Base-by-base conservation (phyloP, 306 rosid genomes). In the Prunus davidiana region DNA sequence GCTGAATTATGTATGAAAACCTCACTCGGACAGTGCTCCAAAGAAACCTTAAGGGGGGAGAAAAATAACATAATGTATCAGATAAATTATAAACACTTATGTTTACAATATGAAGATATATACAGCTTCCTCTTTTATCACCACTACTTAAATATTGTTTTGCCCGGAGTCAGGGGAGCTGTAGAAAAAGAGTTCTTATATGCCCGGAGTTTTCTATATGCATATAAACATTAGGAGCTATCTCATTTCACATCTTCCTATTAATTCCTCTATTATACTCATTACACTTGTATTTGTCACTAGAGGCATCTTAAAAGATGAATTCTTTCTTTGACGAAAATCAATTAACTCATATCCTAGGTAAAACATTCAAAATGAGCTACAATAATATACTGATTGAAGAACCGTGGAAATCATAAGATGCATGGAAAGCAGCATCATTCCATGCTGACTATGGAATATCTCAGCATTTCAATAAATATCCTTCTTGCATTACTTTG, bases 1-100 rank as follows among this genome's bases (percentile, higher is more conserved):
- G 91, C 91, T 43, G 93, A 88, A 81, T 85, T 66, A 66, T 96
- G 99, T 81, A 91, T 64, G 83, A 96, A 91, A 79, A 92, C 91
- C 90, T 96, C 98, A 64, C 55, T 81, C 55, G 94, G 86, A 76
- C 79, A 84, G 70, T 82, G 81, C 82, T 96, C 99, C 96, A 92
- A 83, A 63, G 88, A 88, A 77, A 96, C 99, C 98, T 92, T 80
- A 13, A 12, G 25, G 19, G 32, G 41, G 19, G 58, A 43, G 75
- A 57, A 77, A 72, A 62, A 66, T 61, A 55, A 52, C 45, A 63
- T 0, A 78, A 24, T n/a, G 9, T 32, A 75, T 32, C 45, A 45
- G 16, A 24, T 32, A 72, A 13, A 46, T 10, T 4, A 58, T 13
- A 24, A 45, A 16, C 56, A 52, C 3, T 3, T 6, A 41, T n/a